phyloP scores from a whole-genome alignment of 2,329 filamentous ascomycete genomes.

The Stachybotrys chartarum region DNA sequence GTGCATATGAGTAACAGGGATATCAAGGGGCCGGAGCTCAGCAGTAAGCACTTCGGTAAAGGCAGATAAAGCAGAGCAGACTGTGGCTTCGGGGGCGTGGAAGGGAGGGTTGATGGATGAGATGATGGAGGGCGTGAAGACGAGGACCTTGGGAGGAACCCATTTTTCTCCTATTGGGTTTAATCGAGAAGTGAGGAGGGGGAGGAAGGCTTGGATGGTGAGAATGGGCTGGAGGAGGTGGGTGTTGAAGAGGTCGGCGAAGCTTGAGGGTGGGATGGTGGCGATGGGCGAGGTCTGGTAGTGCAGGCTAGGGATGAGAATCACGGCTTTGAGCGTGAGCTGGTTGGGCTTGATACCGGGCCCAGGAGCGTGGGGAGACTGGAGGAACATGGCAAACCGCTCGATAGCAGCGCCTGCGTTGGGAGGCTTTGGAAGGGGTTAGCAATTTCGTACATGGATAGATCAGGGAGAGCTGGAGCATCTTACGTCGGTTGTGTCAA shows the following conservation, averaged over 20 bases:
- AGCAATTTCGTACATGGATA: background rate
- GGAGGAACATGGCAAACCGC: conserved; percentile 64
- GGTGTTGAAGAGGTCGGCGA: conserved; percentile 87
- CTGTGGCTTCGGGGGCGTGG: conserved; percentile 77
- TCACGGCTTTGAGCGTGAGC: conserved; percentile 68
- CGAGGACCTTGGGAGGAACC: conserved; percentile 59
- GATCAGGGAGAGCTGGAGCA: background rate
- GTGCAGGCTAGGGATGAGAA: conserved; percentile 74
- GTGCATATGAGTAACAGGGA: conserved; percentile 80
- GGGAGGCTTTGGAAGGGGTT: conserved; percentile 44
- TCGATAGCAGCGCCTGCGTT: conserved; percentile 62
- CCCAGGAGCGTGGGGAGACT: conserved; percentile 68
- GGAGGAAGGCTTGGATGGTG: conserved; percentile 83
- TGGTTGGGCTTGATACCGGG: conserved; percentile 69
- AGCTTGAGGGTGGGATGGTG: conserved; percentile 73
- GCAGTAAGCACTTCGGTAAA: conserved; percentile 75
- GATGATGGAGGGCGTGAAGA: conserved; percentile 75
- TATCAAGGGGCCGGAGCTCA: conserved; percentile 68
- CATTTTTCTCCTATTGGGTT: conserved; percentile 42
- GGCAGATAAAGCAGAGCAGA: conserved; percentile 79
- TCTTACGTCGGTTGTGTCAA: conserved; percentile 76
- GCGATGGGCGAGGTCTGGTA: conserved; percentile 81
- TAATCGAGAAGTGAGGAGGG: conserved; percentile 60
- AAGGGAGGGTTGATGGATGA: conserved; percentile 73
- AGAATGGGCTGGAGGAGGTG: conserved; percentile 86